Evolutionary conservation across 345 rosid species (phyloP), one percentile per base, ranked within the genome.

Genomic region (Carallia brachiata): DNA sequence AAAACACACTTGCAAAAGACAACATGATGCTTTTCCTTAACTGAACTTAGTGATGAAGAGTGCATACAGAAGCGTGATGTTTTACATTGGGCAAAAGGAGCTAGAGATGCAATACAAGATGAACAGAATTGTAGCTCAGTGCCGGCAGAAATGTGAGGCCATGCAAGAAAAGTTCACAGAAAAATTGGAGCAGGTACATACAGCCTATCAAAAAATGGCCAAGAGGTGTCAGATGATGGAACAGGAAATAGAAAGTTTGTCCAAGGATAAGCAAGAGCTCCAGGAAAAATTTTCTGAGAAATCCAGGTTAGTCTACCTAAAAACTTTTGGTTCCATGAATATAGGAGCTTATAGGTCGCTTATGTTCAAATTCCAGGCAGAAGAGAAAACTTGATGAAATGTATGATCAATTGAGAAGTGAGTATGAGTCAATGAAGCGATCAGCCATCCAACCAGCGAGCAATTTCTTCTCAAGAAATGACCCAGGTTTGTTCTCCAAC

Each of bases 311-410:
- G 79, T 69, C 64, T 58, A 68, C 34, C 17, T n/a, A 55, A 68
- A 68, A 8, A 59, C 62, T 27, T 52, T 36, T 4, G 12, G 18
- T 62, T 6, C 6, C 23, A 6, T 52, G 47, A 57, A n/a, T 52
- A 36, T 32, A 64, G 73, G 60, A 63, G 62, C 57, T 67, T 67
- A 44, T 61, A 59, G 40, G 56, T 28, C 61, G 55, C 53, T 47
- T 74, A 0, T 64, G 19, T 73, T 67, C 18, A 17, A 67, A 70
- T 76, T 66, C 60, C 89, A 92, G 97, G 79, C 97, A 90, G 84
- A 95, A 95, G 91, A 89, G 97, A 74, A 95, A 90, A 76, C 97
- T 90, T 55, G 99, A 95, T 74, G 99, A 95, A 81, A 95, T 95
- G 97, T 92, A 95, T 71, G 99, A 95, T 74, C 96, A 86, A 66